Evolutionary conservation across 345 rosid species (phyloP).

Genomic region (Eucalyptus sp.): DNA sequence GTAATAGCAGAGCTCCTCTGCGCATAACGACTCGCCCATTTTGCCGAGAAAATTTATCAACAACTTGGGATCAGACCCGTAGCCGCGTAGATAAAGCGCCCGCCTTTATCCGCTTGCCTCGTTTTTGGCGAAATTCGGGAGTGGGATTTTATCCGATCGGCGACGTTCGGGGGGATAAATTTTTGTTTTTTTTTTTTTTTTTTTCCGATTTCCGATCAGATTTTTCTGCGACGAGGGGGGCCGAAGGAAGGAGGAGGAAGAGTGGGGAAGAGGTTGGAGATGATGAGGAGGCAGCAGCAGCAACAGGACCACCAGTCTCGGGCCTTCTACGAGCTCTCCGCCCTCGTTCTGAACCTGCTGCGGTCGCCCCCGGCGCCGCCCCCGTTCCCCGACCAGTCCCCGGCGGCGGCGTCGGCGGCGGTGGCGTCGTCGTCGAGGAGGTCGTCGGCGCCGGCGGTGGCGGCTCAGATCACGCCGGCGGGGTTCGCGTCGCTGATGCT

Average conservation of each 20-base stretch:
- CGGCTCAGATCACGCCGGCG: slow-evolving; percentile 47
- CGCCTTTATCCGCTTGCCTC: not conserved
- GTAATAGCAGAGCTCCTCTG: not conserved
- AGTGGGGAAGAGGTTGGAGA: not conserved
- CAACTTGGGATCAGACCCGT: not conserved
- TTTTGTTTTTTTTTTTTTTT: no score
- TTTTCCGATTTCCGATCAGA: not conserved
- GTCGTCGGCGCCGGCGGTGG: not conserved
- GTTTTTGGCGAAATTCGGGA: not conserved
- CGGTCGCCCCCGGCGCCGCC: slow-evolving; percentile 59
- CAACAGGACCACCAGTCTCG: slow-evolving; percentile 48
- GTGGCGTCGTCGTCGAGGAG: not conserved
- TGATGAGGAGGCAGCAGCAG: slow-evolving; percentile 40
- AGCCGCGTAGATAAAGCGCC: not conserved
- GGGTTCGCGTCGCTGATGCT: slow-evolving; percentile 80
- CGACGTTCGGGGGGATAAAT: not conserved
- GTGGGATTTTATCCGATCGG: not conserved
- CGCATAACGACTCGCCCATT: not conserved
- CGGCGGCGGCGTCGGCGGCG: not conserved
- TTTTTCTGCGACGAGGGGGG: not conserved
- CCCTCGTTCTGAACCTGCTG: slow-evolving; percentile 53
- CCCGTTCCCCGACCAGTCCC: slow-evolving; percentile 23
- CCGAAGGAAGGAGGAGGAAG: no score
- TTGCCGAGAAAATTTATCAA: not conserved
- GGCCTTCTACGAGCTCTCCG: slow-evolving; percentile 55